phyloP scores from a whole-genome alignment of 805 yeast genomes.

The Yamadazyma paraphyllophila region DNA sequence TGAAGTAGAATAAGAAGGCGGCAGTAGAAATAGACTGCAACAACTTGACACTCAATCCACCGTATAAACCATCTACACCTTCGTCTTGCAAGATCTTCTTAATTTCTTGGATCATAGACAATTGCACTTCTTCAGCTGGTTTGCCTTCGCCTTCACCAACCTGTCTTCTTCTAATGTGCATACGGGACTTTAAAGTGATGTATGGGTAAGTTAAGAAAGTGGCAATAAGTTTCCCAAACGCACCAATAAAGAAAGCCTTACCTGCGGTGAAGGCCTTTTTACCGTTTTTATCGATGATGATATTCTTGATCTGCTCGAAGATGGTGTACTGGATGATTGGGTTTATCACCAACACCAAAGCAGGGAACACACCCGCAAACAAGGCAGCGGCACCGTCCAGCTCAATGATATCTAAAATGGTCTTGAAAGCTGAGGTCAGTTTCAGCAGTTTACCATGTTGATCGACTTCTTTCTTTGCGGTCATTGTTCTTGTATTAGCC shows the following conservation, averaged over 20 bases:
- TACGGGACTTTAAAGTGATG: constrained; percentile 82
- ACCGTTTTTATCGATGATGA: constrained; percentile 54
- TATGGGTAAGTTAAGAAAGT: constrained; percentile 89
- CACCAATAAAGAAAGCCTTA: constrained; percentile 85
- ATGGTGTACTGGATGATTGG: constrained; percentile 92
- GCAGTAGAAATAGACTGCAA: constrained; percentile 84
- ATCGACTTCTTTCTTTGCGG: constrained; percentile 35
- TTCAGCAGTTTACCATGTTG: constrained; percentile 13
- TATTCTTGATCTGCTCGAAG: constrained; percentile 79
- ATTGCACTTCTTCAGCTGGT: constrained; percentile 18
- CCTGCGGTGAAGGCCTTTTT: constrained; percentile 53
- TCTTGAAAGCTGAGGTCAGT: constrained; percentile 45
- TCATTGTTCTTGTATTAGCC: constrained; percentile 87
- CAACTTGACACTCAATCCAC: constrained; percentile 77
- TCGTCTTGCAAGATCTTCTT: constrained; percentile 61
- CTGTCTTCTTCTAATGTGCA: constrained; percentile 62
- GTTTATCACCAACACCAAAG: constrained; percentile 78
- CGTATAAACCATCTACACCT: constrained; percentile 75
- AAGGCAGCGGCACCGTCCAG: constrained; percentile 71
- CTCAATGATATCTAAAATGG: constrained; percentile 60
- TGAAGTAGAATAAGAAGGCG: constrained; percentile 85
- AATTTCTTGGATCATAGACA: constrained; percentile 50
- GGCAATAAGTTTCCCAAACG: constrained; percentile 86
- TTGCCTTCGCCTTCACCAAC: constrained; percentile 13
- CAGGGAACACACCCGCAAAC: constrained; percentile 86